Evolutionary conservation across 2,329 filamentous ascomycete species (phyloP).

Genomic region (Furcasterigmium sp.): DNA sequence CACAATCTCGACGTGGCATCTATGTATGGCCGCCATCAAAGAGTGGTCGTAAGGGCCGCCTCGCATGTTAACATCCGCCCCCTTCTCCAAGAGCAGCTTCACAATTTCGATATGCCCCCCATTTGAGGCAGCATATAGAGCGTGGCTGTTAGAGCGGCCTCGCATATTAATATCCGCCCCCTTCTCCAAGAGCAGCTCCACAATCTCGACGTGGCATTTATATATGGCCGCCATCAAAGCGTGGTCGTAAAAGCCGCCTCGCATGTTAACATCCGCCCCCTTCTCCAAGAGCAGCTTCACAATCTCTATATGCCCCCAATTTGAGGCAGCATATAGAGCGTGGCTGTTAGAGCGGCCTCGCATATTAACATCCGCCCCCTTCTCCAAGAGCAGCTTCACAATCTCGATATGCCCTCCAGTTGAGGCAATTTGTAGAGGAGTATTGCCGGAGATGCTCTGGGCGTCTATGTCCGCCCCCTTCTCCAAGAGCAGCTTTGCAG

Average conservation of each 20-base stretch:
- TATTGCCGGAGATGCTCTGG: background rate
- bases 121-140: background rate
- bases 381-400: slow-evolving; percentile 1
- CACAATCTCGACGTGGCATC: background rate
- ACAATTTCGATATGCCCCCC: background rate
- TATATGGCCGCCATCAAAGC: background rate
- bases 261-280: slow-evolving; percentile 1
- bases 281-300: slow-evolving; percentile 3
- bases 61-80: background rate
- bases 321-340: slow-evolving; percentile 1
- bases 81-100: background rate
- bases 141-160: background rate
- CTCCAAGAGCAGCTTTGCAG: slow-evolving; percentile 1
- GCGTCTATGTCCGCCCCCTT: slow-evolving; percentile 1
- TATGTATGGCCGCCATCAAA: background rate
- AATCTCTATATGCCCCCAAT: background rate
- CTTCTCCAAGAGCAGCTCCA: background rate
- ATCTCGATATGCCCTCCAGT: background rate
- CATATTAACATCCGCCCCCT: background rate
- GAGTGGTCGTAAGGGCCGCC: background rate
- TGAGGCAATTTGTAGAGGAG: background rate
- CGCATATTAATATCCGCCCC: background rate
- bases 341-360: background rate
- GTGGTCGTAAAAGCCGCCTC: background rate
- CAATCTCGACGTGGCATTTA: background rate